Percentiles rank a stretch among this genome's conserved stretches.
Evolutionary conservation across 208 protist genomes (phyloP).

Genomic region (Hexamita inflata): DNA sequence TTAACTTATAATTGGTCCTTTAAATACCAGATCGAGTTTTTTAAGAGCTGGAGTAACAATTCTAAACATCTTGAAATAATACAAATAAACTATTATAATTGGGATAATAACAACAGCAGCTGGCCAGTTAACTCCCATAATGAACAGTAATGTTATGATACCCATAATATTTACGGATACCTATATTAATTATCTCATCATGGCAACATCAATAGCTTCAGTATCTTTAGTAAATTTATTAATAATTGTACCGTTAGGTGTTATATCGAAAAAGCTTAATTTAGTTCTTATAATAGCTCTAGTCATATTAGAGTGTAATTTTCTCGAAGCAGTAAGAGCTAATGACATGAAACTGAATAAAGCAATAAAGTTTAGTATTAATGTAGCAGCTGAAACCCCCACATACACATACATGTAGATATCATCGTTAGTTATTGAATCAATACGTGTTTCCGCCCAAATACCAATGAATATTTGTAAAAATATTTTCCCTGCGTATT

Average conservation of each 20-base stretch:
- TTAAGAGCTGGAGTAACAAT: conserved; percentile 55
- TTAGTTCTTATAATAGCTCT: background rate
- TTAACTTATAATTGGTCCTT: conserved; percentile 53
- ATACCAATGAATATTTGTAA: background rate
- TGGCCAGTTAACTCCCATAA: background rate
- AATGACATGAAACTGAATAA: background rate
- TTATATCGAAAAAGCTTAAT: conserved; percentile 31
- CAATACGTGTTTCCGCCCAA: background rate
- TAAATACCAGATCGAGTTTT: conserved; percentile 56
- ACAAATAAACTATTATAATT: background rate
- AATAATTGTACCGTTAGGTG: conserved; percentile 29
- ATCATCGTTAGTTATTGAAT: background rate
- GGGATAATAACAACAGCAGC: background rate
- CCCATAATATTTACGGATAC: background rate
- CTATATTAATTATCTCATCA: background rate
- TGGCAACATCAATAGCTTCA: conserved; percentile 6
- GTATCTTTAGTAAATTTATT: conserved; percentile 29
- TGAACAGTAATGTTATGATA: background rate
- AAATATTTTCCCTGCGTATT: background rate
- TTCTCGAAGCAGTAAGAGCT: conserved; percentile 5
- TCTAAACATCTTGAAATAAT: background rate
- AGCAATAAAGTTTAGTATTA: background rate
- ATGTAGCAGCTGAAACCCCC: background rate
- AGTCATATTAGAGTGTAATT: background rate
- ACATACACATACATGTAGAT: background rate